Percentiles rank a stretch among this genome's conserved stretches.
Conservation (phyloP, 177 flowering plant species). For the Vitis hybrid region DNA sequence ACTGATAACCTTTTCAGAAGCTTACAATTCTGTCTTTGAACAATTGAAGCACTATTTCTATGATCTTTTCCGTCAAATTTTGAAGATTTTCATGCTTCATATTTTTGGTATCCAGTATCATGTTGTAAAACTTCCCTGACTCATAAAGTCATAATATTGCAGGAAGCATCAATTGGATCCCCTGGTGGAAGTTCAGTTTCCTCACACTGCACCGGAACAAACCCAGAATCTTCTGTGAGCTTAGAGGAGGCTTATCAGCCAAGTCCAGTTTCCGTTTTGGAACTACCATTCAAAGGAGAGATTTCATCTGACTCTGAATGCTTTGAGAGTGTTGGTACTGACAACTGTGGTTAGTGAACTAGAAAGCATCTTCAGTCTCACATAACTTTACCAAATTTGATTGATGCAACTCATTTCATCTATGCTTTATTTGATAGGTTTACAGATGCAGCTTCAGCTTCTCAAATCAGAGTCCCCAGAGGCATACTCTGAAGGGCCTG, state of each 20-base stretch:
- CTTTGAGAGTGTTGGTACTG: conserved; percentile 8
- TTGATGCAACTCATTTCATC: neutral
- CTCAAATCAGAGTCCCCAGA: conserved; percentile 30
- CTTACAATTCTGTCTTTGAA: too few species aligned
- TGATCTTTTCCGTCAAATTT: too few species aligned
- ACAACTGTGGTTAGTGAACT: conserved; percentile 27
- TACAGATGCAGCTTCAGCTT: conserved; percentile 30
- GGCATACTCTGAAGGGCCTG: conserved; percentile 35
- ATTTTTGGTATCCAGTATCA: too few species aligned
- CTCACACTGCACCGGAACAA: conserved; percentile 11
- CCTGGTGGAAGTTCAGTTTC: conserved; percentile 18
- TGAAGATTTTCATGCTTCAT: too few species aligned
- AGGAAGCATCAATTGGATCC: conserved; percentile 23
- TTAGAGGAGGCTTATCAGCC: conserved; percentile 31
- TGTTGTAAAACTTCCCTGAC: too few species aligned
- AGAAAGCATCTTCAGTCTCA: neutral
- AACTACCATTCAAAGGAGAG: conserved; percentile 23
- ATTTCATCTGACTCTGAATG: conserved; percentile 13
- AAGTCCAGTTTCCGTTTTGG: conserved; percentile 45
- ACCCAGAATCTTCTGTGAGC: conserved; percentile 16
- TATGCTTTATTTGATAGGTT: conserved; percentile 14
- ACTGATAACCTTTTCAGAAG: too few species aligned
- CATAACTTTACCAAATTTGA: neutral
- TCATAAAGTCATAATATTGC: neutral
- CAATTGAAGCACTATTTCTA: too few species aligned